phyloP scores from a whole-genome alignment of 148 eudicot genomes.

The Spergularia bocconei region DNA sequence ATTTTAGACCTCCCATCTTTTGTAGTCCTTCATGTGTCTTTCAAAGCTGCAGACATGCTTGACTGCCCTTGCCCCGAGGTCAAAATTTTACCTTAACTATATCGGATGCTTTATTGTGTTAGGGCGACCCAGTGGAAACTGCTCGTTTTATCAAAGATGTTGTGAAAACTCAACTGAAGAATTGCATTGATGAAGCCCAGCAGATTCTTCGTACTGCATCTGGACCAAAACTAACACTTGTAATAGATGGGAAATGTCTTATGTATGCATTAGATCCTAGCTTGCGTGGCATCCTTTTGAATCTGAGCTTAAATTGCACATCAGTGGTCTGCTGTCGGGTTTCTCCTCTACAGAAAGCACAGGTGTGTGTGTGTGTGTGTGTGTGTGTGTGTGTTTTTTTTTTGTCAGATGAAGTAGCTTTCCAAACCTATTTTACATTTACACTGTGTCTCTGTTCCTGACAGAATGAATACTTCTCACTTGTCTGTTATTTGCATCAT shows the following conservation, averaged over 20 bases:
- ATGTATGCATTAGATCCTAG: constrained; percentile 93
- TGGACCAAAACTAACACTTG: constrained; percentile 72
- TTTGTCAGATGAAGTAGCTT: background rate
- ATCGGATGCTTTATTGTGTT: constrained; percentile 10
- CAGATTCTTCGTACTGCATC: constrained; percentile 35
- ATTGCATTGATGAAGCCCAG: constrained; percentile 73
- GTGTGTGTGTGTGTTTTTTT: background rate
- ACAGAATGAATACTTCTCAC: background rate
- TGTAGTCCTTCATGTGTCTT: background rate
- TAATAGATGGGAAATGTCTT: constrained; percentile 96
- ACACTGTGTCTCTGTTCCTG: background rate
- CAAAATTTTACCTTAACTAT: constrained; percentile 11
- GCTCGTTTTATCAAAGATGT: constrained; percentile 64
- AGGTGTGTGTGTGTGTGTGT: constrained; percentile 26
- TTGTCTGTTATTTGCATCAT: background rate
- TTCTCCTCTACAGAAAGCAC: constrained; percentile 98
- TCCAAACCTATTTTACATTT: background rate
- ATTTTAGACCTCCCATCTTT: background rate
- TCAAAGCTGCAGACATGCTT: background rate
- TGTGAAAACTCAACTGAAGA: constrained; percentile 64
- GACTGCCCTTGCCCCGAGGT: constrained; percentile 1
- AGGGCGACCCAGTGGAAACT: constrained; percentile 95
- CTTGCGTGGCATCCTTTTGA: constrained; percentile 74
- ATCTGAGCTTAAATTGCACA: constrained; percentile 78
- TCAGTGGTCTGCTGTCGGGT: constrained; percentile 98